Evolutionary conservation across 2,329 filamentous ascomycete genomes (phyloP), one percentile per base, ranked within the genome.

Genomic region (Dactylellina haptotyla): DNA sequence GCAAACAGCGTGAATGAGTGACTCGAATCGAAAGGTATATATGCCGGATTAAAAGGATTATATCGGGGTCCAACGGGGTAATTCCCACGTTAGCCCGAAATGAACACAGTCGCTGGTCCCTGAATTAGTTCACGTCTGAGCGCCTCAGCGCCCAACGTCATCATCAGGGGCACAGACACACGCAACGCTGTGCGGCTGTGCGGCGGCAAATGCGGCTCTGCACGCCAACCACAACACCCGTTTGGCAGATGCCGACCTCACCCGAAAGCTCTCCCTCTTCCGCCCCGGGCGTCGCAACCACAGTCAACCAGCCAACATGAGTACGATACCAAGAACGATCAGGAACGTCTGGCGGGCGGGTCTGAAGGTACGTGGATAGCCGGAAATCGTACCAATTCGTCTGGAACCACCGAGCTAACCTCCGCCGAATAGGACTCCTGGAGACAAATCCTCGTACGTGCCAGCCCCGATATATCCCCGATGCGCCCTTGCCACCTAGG

Each of bases 251-350:
- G 61, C 26, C 65, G 62, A 64, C 45, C 59, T 45, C 46, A 37
- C 16, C 37, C 20, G 18, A 12, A 43, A 12, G 14, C 30, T 8
- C 34, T 45, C 28, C 25, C 50, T 28, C 45, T 20, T 30, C 20
- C 28, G 34, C 37, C 25, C 18, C n/a, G 28, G 39, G 26, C 51
- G n/a, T 37, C 32, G 26, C 45, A 26, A 32, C 30, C 14, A 16
- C 45, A 54, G 9, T 43, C 34, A 48, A 28, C 32, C 51, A 26
- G 51, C 45, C 54, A 74, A 25, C 23, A 74, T 74, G 69, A 74
- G 69, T 66, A 53, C 61, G 61, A 34, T 67, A 20, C 25, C 54
- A 25, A 54, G 69, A 63, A 74, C 61, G 46, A 66, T 74, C 39
- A 37, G 48, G 20, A 74, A 74, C 41, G 30, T 74, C 41, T 74